These are phyloP conservation scores for Ascochyta fabae DNA, from an alignment of 2,329 filamentous ascomycete genomes.

Conservation along the genomic window DNA sequence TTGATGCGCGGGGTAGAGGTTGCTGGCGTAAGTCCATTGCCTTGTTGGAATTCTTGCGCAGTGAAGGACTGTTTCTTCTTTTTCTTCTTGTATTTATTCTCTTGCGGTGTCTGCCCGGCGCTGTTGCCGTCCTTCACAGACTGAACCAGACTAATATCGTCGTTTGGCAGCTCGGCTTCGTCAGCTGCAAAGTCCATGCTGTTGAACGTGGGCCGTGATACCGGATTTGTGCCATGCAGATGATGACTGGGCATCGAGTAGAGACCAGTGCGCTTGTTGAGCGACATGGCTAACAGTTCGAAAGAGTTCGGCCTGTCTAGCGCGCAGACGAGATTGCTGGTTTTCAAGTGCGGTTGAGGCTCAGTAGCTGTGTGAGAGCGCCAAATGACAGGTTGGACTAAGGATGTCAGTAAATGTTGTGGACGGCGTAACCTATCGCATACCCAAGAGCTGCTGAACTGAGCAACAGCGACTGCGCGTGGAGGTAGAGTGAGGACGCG, in stretches of 20 bases:
- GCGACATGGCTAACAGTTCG: not conserved
- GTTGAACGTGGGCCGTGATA: constrained; percentile 26
- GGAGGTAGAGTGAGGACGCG: not conserved
- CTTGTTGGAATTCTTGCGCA: not conserved
- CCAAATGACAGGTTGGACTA: not conserved
- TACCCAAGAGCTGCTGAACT: not conserved
- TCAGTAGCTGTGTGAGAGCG: not conserved
- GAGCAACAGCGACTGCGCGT: not conserved
- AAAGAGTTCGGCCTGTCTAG: not conserved
- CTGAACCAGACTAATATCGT: not conserved
- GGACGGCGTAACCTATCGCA: not conserved
- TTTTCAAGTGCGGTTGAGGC: not conserved
- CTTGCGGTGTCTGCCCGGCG: not conserved
- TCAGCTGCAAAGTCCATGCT: constrained; percentile 28
- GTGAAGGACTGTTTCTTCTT: constrained; percentile 11
- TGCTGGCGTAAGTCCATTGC: not conserved
- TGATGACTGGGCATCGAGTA: constrained; percentile 35
- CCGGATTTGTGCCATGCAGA: constrained; percentile 13
- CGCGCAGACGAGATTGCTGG: no score
- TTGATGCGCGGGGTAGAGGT: not conserved
- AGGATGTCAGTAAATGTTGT: not conserved
- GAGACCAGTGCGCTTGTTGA: constrained; percentile 25
- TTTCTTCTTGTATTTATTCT: constrained; percentile 14
- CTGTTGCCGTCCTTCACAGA: not conserved
- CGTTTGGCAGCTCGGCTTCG: not conserved